Evolutionary conservation across 1,284 basidiomycete genomes (phyloP).

Genomic region (Chiua sp.): DNA sequence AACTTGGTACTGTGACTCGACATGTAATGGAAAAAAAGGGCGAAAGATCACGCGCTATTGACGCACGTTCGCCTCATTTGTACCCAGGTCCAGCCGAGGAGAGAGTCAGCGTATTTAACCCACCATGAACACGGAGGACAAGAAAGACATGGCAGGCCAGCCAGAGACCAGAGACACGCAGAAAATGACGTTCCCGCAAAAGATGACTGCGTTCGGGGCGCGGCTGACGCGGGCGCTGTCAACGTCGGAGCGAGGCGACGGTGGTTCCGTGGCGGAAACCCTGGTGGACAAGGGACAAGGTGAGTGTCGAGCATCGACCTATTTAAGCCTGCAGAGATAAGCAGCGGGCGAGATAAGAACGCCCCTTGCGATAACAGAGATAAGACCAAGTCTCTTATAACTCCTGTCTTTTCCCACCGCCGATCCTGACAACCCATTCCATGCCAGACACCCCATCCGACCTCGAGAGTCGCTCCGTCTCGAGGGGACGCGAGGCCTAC

Average conservation of each 20-base stretch:
- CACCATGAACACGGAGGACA: slow-evolving; percentile 9
- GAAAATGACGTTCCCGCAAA: slow-evolving; percentile 19
- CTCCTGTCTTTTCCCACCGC: slow-evolving; percentile 7
- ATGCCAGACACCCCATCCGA: slow-evolving; percentile 30
- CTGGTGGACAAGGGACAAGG: slow-evolving; percentile 14
- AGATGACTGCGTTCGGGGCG: slow-evolving; percentile 29
- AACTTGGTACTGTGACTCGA: not conserved
- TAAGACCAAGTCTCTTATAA: not conserved
- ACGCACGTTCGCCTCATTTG: slow-evolving; percentile 26
- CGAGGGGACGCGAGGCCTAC: slow-evolving; percentile 48
- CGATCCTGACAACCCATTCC: slow-evolving; percentile 1
- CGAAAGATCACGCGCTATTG: slow-evolving; percentile 6
- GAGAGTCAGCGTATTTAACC: slow-evolving; percentile 18
- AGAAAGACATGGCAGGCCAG: slow-evolving; percentile 7
- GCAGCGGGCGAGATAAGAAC: slow-evolving; percentile 20
- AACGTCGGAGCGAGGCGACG: slow-evolving; percentile 12
- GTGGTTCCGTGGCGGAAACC: slow-evolving; percentile 7
- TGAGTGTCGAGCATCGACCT: slow-evolving; percentile 11
- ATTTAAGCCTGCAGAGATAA: slow-evolving; percentile 24
- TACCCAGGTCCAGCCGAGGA: not conserved
- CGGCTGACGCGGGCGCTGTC: slow-evolving; percentile 22
- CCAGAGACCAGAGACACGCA: slow-evolving; percentile 15
- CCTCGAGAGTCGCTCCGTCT: slow-evolving; percentile 42
- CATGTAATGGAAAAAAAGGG: not conserved
- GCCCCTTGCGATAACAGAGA: slow-evolving; percentile 32